Conservation (phyloP, 2,329 filamentous ascomycete genomes). For the Monilinia fructicola region DNA sequence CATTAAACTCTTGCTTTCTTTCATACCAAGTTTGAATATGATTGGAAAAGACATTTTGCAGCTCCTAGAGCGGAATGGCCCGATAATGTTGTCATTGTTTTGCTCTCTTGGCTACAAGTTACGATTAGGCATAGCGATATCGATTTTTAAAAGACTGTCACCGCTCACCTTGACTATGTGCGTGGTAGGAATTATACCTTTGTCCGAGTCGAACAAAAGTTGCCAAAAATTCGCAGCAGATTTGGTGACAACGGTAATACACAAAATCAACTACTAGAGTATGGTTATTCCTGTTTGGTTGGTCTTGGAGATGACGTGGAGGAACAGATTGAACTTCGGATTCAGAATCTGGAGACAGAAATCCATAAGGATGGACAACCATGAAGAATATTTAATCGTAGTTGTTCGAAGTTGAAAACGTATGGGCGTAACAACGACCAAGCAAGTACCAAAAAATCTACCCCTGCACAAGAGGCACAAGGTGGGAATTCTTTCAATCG, state of each 20-base stretch:
- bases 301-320: neutral
- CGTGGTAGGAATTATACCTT: neutral
- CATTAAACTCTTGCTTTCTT: neutral
- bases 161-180: neutral
- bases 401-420: neutral
- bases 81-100: neutral
- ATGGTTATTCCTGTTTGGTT: neutral
- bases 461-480: neutral
- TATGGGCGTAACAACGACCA: neutral
- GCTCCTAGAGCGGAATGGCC: neutral
- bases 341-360: neutral
- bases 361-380: neutral
- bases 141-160: conserved; percentile 5
- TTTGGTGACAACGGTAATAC: neutral
- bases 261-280: neutral
- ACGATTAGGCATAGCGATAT: neutral
- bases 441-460: neutral
- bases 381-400: neutral
- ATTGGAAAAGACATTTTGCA: neutral
- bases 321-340: neutral
- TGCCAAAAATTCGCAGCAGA: too few species aligned
- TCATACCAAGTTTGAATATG: neutral
- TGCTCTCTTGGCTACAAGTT: conserved; percentile 13
- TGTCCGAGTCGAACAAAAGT: neutral
- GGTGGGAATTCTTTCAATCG: neutral